These are phyloP conservation scores for Penicillium paxilli DNA, from an alignment of 495 filamentous ascomycete genomes.

Conservation along the genomic window DNA sequence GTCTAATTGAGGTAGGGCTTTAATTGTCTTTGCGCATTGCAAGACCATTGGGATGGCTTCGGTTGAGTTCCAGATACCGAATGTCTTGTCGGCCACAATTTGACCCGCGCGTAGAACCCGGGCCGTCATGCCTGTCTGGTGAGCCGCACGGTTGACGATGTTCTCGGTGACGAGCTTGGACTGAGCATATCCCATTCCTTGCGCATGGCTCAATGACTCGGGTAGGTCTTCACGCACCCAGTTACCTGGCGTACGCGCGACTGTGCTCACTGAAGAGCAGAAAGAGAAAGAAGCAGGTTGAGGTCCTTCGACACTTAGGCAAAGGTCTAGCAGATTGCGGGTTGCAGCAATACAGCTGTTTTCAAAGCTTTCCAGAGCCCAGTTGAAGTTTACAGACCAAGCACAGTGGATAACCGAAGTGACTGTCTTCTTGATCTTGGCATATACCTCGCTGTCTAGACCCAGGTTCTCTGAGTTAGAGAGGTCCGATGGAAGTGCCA, in stretches of 20 bases:
- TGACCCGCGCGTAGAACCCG: slow-evolving; percentile 59
- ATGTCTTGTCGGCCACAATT: slow-evolving; percentile 51
- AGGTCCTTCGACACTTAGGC: slow-evolving; percentile 33
- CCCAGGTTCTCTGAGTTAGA: slow-evolving; percentile 42
- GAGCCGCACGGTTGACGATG: slow-evolving; percentile 39
- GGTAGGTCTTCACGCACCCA: slow-evolving; percentile 51
- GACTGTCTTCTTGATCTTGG: slow-evolving; percentile 35
- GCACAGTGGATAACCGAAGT: slow-evolving; percentile 63
- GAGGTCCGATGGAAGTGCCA: slow-evolving; percentile 39
- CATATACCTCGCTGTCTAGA: slow-evolving; percentile 34
- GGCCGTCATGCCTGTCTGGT: slow-evolving; percentile 25
- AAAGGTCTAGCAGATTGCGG: slow-evolving; percentile 55
- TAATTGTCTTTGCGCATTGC: slow-evolving; percentile 42
- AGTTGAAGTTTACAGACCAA: slow-evolving; percentile 73
- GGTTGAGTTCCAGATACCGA: slow-evolving; percentile 61
- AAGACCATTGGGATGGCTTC: slow-evolving; percentile 67
- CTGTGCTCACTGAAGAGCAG: slow-evolving; percentile 60
- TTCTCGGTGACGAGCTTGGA: slow-evolving; percentile 66
- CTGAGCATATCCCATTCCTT: slow-evolving; percentile 58
- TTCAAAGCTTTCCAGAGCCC: slow-evolving; percentile 58
- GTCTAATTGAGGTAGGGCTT: slow-evolving; percentile 52
- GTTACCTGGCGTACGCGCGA: slow-evolving; percentile 26
- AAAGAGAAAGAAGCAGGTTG: slow-evolving; percentile 49
- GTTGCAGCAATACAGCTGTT: slow-evolving; percentile 55
- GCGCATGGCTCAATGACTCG: slow-evolving; percentile 45